Evolutionary conservation across 805 yeast species (phyloP), one percentile per base, ranked within the genome.

Genomic region (Nakazawaea wickerhamii): DNA sequence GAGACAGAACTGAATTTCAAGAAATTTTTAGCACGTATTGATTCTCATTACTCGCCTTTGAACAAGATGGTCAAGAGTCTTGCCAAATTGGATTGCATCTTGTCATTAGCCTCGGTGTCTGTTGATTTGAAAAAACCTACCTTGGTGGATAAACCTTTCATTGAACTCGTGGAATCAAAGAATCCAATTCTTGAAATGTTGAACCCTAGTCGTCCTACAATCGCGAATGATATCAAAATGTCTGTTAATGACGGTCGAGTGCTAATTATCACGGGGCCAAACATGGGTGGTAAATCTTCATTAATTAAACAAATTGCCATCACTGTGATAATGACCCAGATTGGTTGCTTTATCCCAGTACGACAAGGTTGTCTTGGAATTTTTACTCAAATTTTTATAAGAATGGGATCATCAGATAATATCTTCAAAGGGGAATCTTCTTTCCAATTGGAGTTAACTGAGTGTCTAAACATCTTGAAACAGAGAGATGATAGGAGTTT

Each of bases 261-360:
- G 0, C 64, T 80, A 42, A 68, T 89, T 13, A 75, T 89, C 18
- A 85, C 95, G 0, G 95, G 95, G 0, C 93, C 95, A 0, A 85
- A 85, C 50, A 84, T 85, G 89, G 95, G 95, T 8, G 95, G 95
- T 4, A 86, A 86, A 56, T 81, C 89, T 5, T 79, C 88, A 1
- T 80, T 79, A 52, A 86, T 84, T 13, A 71, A 85, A 40, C 88
- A 84, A 48, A 70, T 84, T 9, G 95, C 93, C 0, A 59, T 87
- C 11, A 64, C 77, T 9, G 79, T 76, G 9, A 74, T 86, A 7
- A 73, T 86, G 82, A 77, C 84, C 1, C 95, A 86, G 57, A 68
- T 84, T 4, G 95, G 95, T 0, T 73, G 84, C 50, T 84, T 66
- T 55, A 72, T 87, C 2, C 93, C 95, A 11, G 88, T 91, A 15